Evolutionary conservation across 169 alveolate species (phyloP), one percentile per base, ranked within the genome.

Genomic region (Eimeria nieschulzi): DNA sequence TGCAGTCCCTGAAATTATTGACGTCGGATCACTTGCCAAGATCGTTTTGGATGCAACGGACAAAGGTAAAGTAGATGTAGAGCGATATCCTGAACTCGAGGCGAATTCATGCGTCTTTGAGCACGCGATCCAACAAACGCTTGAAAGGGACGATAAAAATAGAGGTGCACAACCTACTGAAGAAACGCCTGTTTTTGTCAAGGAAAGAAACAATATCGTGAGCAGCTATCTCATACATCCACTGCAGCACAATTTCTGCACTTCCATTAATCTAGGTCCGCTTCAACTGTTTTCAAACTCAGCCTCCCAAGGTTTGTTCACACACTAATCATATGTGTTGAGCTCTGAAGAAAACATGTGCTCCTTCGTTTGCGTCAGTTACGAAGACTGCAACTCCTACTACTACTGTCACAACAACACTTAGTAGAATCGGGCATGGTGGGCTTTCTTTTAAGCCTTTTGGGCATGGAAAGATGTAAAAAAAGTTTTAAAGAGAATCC

Each of bases 91-190:
- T 21, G 33, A 21, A 5, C 0, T 80, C 51, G 88, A 80, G 61
- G 7, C 88, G 61, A 80, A 80, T 26, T 56, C 88, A 13, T 80
- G 88, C 88, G 61, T 61, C 21, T 80, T 80, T 33, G 86, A 46
- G 6, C 71, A 78, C 26, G 71, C 23, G 53, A 23, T 9, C 26
- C 71, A 53, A 54, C 10, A n/a, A 7, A 7, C 56, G 9, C 12
- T 12, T 7, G 25, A 9, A 15, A 23, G 2, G 17, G 9, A n/a
- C 25, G 26, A 9, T 5, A 6, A 5, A 10, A 46, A 23, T 23
- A 54, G 25, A 9, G 25, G 55, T 54, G 10, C 39, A 12, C 46
- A 10, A 23, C n/a, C n/a, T 55, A 13, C 71, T 78, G 12, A 23
- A 21, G 53, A 0, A 3, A 0, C 46, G 46, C 46, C 46, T 33